phyloP scores from a whole-genome alignment of 345 rosid genomes.

The Eutrema japonicum region DNA sequence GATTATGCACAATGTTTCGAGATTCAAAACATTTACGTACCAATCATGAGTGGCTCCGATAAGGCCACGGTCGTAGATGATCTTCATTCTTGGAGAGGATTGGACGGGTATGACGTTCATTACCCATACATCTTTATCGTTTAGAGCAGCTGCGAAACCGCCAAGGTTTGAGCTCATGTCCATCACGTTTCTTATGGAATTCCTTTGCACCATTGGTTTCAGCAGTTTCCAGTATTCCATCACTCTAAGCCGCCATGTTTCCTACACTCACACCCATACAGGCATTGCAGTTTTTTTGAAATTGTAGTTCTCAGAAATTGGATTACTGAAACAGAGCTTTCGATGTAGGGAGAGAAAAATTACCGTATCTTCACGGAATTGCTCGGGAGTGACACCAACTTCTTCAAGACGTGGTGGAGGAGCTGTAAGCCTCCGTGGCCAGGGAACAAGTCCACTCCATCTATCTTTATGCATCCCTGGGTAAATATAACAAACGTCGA shows the following conservation, averaged over 20 bases:
- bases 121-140: slow-evolving; percentile 86
- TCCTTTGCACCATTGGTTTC: slow-evolving; percentile 76
- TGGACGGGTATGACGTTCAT: slow-evolving; percentile 92
- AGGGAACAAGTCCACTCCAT: slow-evolving; percentile 81
- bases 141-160: slow-evolving; percentile 88
- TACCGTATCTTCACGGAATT: slow-evolving; percentile 82
- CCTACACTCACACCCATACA: slow-evolving; percentile 51
- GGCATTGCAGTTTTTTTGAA: neutral
- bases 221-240: slow-evolving; percentile 88
- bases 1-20: neutral
- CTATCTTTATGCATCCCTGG: slow-evolving; percentile 83
- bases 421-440: slow-evolving; percentile 82
- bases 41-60: slow-evolving; percentile 97
- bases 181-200: slow-evolving; percentile 88
- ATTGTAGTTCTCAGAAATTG: neutral
- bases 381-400: slow-evolving; percentile 64
- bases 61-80: slow-evolving; percentile 91
- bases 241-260: slow-evolving; percentile 82
- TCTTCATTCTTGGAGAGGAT: slow-evolving; percentile 69
- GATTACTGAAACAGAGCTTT: slow-evolving; percentile 5
- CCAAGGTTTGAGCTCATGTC: slow-evolving; percentile 97
- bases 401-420: slow-evolving; percentile 89
- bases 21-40: slow-evolving; percentile 46
- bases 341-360: neutral
- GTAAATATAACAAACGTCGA: slow-evolving; percentile 1